These are phyloP conservation scores for Cunninghamia lanceolata DNA, from an alignment of 75 land plant species.

Conservation along the genomic window DNA sequence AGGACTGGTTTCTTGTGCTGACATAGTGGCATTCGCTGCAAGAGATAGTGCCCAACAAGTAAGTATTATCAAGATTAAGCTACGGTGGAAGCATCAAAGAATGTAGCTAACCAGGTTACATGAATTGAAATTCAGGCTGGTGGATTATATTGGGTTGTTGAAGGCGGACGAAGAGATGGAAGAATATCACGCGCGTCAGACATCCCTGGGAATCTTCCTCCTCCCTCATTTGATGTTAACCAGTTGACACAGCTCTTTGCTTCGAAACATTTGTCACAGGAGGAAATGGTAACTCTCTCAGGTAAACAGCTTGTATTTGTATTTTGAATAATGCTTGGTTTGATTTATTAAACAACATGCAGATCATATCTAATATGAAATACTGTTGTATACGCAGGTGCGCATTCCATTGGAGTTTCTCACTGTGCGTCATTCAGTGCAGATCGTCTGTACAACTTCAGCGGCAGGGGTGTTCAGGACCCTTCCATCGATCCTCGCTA, in stretches of 20 bases:
- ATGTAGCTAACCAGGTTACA: too few relatives aligned
- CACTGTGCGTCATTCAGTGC: conserved; percentile 18
- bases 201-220: conserved; percentile 39
- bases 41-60: too few relatives aligned
- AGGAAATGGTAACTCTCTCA: conserved; percentile 78
- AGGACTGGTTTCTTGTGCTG: too few relatives aligned
- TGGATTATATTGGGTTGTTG: conserved; percentile 19
- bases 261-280: conserved; percentile 53
- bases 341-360: too few relatives aligned
- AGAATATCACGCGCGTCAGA: conserved; percentile 50
- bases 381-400: conserved; percentile 11
- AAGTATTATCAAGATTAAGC: too few relatives aligned
- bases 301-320: conserved; percentile 18
- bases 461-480: background rate
- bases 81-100: too few relatives aligned
- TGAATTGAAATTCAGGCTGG: conserved; percentile 9
- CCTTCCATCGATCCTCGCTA: background rate
- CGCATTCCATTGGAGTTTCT: conserved; percentile 27
- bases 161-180: conserved; percentile 72
- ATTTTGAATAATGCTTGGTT: background rate
- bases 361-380: background rate
- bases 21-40: too few relatives aligned
- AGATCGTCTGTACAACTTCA: conserved; percentile 22
- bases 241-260: conserved; percentile 66
- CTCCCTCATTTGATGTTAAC: conserved; percentile 25